A percentile compares a stretch with the other conserved stretches of the same genome.
Conservation (phyloP, 225 moss, liverwort and hornwort genomes). For the Lunularia cruciata region DNA sequence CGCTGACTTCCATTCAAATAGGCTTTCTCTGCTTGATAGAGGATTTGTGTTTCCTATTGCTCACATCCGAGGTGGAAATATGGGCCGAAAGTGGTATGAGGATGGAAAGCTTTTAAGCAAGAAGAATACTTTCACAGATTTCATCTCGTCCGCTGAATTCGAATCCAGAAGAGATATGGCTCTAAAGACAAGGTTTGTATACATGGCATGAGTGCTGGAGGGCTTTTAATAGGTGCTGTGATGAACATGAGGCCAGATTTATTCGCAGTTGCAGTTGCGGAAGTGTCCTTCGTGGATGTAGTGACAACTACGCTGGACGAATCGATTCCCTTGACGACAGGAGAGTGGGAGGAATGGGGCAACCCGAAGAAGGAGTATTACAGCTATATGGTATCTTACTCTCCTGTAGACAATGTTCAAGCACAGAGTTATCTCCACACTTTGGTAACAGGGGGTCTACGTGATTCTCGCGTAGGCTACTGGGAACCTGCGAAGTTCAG, state of each 20-base stretch:
- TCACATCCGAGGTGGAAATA: constrained; percentile 95
- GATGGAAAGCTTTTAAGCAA: constrained; percentile 79
- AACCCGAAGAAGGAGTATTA: constrained; percentile 78
- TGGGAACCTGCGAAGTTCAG: too few relatives aligned
- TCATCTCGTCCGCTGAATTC: constrained; percentile 80
- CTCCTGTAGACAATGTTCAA: constrained; percentile 87
- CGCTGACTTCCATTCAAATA: constrained; percentile 58
- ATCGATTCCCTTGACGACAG: constrained; percentile 90
- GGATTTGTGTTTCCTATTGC: constrained; percentile 88
- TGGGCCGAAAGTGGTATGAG: constrained; percentile 98
- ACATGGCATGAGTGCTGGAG: constrained; percentile 92
- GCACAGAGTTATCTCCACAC: too few relatives aligned
- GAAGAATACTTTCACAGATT: constrained; percentile 88
- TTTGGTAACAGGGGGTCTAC: too few relatives aligned
- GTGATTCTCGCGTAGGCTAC: too few relatives aligned
- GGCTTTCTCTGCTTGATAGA: constrained; percentile 71
- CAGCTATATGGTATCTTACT: constrained; percentile 86
- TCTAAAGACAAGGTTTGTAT: constrained; percentile 73
- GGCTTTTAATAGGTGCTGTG: constrained; percentile 83
- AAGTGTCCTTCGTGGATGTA: constrained; percentile 93
- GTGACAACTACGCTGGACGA: constrained; percentile 95
- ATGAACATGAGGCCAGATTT: constrained; percentile 88
- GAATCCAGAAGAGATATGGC: constrained; percentile 73
- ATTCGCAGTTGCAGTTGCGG: constrained; percentile 84
- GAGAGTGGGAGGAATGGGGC: constrained; percentile 99